Percentiles rank a stretch among this genome's conserved stretches.
These are phyloP conservation scores for Onygenales sp. DNA, from an alignment of 2,329 filamentous ascomycete species.

Conservation along the genomic window DNA sequence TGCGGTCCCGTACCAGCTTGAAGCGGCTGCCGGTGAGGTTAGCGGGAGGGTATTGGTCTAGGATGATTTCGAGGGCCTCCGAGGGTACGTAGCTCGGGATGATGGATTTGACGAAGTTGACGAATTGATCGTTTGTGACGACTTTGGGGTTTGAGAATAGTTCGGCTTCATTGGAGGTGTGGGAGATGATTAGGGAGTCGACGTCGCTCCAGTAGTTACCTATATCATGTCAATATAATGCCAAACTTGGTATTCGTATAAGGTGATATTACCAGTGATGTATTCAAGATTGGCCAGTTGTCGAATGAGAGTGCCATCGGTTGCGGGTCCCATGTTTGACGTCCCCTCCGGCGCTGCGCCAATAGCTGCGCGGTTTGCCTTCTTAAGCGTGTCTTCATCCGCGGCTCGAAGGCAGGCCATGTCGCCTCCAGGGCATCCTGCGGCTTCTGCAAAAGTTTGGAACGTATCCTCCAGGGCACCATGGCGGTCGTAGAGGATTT, in stretches of 20 bases:
- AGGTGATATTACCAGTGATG: constrained; percentile 11
- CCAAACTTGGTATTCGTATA: neutral
- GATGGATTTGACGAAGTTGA: constrained; percentile 19
- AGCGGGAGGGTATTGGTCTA: constrained; percentile 21
- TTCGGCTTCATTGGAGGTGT: constrained; percentile 24
- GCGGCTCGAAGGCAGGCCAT: constrained; percentile 22
- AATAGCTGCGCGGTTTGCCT: constrained; percentile 19
- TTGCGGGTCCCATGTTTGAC: constrained; percentile 24
- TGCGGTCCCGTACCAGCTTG: constrained; percentile 18
- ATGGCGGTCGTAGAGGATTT: constrained; percentile 13
- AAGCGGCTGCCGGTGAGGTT: constrained; percentile 4
- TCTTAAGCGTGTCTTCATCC: constrained; percentile 14
- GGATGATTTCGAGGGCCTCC: constrained; percentile 18
- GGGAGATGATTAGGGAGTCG: constrained; percentile 23
- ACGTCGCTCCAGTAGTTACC: constrained; percentile 25
- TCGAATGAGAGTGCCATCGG: constrained; percentile 24
- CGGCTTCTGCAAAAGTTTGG: constrained; percentile 15
- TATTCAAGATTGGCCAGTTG: constrained; percentile 25
- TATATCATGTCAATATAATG: neutral
- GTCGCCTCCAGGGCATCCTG: constrained; percentile 24
- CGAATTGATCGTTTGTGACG: constrained; percentile 17
- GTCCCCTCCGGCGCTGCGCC: constrained; percentile 15
- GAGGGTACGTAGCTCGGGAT: constrained; percentile 25
- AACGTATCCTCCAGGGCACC: constrained; percentile 18
- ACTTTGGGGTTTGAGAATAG: constrained; percentile 19